Conservation (phyloP, 805 yeast species). For the Barnettozyma pratensis region DNA sequence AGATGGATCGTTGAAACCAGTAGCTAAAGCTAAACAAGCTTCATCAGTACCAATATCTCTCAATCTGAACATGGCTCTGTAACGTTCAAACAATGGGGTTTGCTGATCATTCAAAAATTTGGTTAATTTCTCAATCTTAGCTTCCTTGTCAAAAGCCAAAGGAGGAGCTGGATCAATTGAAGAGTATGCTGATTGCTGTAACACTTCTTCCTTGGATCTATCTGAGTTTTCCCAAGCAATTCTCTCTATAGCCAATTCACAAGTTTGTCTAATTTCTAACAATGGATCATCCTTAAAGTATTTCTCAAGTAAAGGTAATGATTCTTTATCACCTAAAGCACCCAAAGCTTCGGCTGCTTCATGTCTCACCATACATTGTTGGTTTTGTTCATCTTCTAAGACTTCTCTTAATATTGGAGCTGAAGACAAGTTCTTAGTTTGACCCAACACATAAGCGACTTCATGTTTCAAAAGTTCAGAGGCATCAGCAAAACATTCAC, state of each 20-base stretch:
- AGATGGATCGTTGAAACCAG: slow-evolving; percentile 84
- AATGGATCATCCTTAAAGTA: slow-evolving; percentile 71
- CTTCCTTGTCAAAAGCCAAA: slow-evolving; percentile 56
- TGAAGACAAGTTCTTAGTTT: slow-evolving; percentile 78
- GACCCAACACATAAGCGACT: slow-evolving; percentile 96
- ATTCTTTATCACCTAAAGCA: slow-evolving; percentile 79
- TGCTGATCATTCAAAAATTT: slow-evolving; percentile 67
- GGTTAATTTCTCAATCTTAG: slow-evolving; percentile 62
- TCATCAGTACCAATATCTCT: slow-evolving; percentile 93
- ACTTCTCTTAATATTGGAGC: slow-evolving; percentile 73
- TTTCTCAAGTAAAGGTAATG: slow-evolving; percentile 59
- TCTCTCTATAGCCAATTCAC: slow-evolving; percentile 94
- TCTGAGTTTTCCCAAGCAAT: slow-evolving; percentile 87
- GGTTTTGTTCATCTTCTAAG: slow-evolving; percentile 52
- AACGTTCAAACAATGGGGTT: slow-evolving; percentile 83
- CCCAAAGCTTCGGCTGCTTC: slow-evolving; percentile 99
- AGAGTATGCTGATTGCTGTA: slow-evolving; percentile 73
- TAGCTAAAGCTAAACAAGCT: slow-evolving; percentile 86
- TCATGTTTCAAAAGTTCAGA: slow-evolving; percentile 95
- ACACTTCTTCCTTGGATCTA: slow-evolving; percentile 54
- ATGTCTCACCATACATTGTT: slow-evolving; percentile 96
- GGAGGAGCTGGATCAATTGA: slow-evolving; percentile 99
- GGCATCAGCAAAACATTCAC: slow-evolving; percentile 71
- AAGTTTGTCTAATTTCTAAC: slow-evolving; percentile 90
- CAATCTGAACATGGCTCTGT: slow-evolving; percentile 96